Evolutionary conservation across 2,329 filamentous ascomycete species (phyloP), one percentile per base, ranked within the genome.

Genomic region (Fusarium solani-melongenae): DNA sequence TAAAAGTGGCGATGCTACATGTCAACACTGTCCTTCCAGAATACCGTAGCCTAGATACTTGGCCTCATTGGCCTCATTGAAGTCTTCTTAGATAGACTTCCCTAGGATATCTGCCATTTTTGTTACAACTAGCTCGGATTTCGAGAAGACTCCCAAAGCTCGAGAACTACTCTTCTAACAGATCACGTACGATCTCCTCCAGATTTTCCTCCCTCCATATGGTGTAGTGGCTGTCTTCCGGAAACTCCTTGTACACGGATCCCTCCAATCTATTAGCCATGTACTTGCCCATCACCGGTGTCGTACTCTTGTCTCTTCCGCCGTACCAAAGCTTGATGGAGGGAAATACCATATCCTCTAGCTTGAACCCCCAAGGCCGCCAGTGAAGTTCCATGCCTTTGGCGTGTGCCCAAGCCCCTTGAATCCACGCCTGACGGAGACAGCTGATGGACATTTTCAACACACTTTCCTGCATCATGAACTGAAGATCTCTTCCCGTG

Each of bases 91-190:
- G 11, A 9, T n/a, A 39, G n/a, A 5, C 36, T 6, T 6, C 9
- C 2, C 17, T n/a, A 39, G 36, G n/a, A 24, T 24, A 24, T 24
- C 10, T 20, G 17, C 38, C 20, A 12, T 12, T 20, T 20, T 9
- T 6, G n/a, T 3, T 10, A 20, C 10, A 39, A 9, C 38, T 39
- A 20, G 5, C 9, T 39, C 9, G 7, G 5, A 15, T 46, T 15
- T 6, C 2, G 9, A 39, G 17, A 10, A 11, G 2, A 22, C 20
- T 0, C 15, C 39, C 2, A 11, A 11, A n/a, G 9, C 7, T 9
- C 4, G 8, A 15, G 0, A 29, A n/a, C 24, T 29, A 29, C 17
- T n/a, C 2, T 12, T n/a, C 15, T 0, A n/a, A 2, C 0, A 51
- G 6, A n/a, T 51, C 46, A 4, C 24, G 9, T 5, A 51, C 10